Evolutionary conservation across 169 alveolate species (phyloP), one percentile per base, ranked within the genome.

Genomic region (Plasmodium ovale): DNA sequence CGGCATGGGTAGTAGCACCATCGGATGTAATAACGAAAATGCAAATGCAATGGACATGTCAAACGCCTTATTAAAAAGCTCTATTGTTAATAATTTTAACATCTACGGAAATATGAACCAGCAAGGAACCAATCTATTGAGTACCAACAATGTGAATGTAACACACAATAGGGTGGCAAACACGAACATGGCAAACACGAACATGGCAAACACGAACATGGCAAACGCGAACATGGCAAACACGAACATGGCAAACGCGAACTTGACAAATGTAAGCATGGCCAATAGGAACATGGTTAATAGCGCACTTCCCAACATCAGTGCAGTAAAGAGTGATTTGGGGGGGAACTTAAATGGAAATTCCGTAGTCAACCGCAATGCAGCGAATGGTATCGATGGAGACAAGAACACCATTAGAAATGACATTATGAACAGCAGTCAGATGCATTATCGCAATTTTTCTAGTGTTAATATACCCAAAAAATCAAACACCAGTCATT

Each of bases 71-170:
- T 35, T 72, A 39, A 72, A 72, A 33, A 39, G 56, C 19, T 35
- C 87, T 21, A 33, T 72, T 21, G 58, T 54, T 56, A 60, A 60
- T 54, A 72, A 72, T 47, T 72, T 29, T 29, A 56, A 31, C 56
- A 44, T 62, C n/a, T 72, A 72, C 37, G 35, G 19, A 29, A 59
- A 67, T 39, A 9, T 31, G n/a, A 53, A 77, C 37, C 44, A 35
- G 16, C 19, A 39, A 44, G 74, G 29, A 1, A 35, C 42, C 2
- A 69, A 69, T 12, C 21, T 6, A 3, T 21, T 69, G 25, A 29
- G 47, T 19, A 47, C 3, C 0, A 25, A 59, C 56, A 23, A 9
- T 25, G 19, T 47, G 21, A 49, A 35, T 9, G 19, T 10, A 51
- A 23, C 12, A 1, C 37, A 23, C 21, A 59, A 59, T 25, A 25